Evolutionary conservation across 805 yeast genomes (phyloP).

Genomic region (Martiniozyma abietophila): DNA sequence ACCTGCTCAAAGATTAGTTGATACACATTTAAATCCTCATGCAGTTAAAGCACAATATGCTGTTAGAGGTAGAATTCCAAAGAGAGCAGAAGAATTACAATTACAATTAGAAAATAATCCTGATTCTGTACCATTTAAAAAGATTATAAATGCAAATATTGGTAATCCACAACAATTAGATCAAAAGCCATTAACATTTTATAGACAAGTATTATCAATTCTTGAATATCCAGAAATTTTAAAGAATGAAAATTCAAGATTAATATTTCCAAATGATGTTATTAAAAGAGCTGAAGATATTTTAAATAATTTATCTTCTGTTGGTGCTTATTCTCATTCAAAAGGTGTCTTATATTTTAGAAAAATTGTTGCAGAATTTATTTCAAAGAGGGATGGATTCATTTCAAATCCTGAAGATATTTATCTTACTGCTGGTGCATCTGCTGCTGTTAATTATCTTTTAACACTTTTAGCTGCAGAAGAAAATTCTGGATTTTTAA

Average conservation of each 20-base stretch:
- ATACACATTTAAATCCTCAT: constrained; percentile 55
- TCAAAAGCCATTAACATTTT: constrained; percentile 91
- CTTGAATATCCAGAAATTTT: constrained; percentile 77
- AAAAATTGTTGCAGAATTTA: constrained; percentile 72
- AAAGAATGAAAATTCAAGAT: constrained; percentile 23
- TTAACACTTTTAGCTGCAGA: constrained; percentile 63
- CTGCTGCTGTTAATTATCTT: constrained; percentile 80
- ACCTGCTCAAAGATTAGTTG: constrained; percentile 29
- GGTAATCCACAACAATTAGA: constrained; percentile 98
- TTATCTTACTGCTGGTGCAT: constrained; percentile 89
- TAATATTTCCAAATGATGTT: constrained; percentile 56
- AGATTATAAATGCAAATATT: constrained; percentile 83
- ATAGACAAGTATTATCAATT: constrained; percentile 80
- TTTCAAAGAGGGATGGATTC: constrained; percentile 68
- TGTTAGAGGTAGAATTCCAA: constrained; percentile 91
- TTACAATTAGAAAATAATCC: constrained; percentile 45
- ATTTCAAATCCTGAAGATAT: constrained; percentile 61
- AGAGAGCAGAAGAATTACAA: constrained; percentile 79
- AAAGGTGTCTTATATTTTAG: constrained; percentile 77
- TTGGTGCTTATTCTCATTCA: constrained; percentile 93
- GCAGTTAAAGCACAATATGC: constrained; percentile 90
- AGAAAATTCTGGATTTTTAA: constrained; percentile 66
- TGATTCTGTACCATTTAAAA: constrained; percentile 60
- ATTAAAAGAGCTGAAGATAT: constrained; percentile 57
- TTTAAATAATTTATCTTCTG: constrained; percentile 59